Evolutionary conservation across 345 rosid species (phyloP).

Genomic region (Dipteronia dyeriana): DNA sequence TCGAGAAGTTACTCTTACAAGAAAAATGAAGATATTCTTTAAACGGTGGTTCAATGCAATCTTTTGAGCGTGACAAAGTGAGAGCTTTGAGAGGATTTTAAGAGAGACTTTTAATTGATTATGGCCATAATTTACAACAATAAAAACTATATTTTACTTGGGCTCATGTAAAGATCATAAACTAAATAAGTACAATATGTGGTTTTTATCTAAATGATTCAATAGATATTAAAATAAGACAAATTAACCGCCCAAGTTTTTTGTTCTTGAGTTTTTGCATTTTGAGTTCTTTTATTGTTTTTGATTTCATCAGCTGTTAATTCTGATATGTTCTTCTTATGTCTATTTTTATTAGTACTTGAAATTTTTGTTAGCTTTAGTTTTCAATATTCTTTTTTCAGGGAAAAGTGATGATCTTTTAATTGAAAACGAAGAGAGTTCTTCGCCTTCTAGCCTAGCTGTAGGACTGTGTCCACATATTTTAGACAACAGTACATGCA

Average conservation of each 20-base stretch:
- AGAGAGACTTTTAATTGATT: neutral
- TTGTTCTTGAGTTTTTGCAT: neutral
- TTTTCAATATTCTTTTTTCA: slow-evolving; percentile 9
- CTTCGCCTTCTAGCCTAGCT: slow-evolving; percentile 24
- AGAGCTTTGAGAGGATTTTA: neutral
- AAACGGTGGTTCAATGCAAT: neutral
- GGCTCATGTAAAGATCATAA: neutral
- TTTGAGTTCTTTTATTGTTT: neutral
- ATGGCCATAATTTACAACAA: neutral
- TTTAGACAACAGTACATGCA: slow-evolving; percentile 18
- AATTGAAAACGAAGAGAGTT: slow-evolving; percentile 27
- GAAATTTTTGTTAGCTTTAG: neutral
- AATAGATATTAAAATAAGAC: neutral
- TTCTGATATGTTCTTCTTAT: neutral
- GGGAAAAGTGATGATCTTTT: slow-evolving; percentile 22
- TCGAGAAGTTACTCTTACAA: neutral
- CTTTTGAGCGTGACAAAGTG: neutral
- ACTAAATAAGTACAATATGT: neutral
- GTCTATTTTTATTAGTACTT: neutral
- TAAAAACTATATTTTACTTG: neutral
- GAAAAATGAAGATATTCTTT: neutral
- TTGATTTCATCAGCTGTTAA: neutral
- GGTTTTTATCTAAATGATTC: neutral
- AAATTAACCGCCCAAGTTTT: neutral
- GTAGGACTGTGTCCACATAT: slow-evolving; percentile 17